Evolutionary conservation across 2,329 filamentous ascomycete species (phyloP), one percentile per base, ranked within the genome.

Genomic region (Scedosporium apiospermum): DNA sequence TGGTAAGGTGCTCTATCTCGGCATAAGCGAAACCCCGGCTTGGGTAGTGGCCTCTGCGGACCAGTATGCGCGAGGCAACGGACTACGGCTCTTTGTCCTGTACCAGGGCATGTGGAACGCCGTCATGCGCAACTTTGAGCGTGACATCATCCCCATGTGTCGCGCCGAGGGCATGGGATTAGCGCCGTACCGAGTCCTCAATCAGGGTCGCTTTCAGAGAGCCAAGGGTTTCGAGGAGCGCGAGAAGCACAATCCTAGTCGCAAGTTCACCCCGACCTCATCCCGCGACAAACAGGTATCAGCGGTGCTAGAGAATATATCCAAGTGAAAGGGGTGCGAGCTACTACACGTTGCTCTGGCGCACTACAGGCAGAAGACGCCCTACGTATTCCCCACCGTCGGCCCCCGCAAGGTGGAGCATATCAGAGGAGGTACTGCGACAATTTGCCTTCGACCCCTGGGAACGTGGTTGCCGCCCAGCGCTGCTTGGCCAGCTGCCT

Each of bases 291-390:
- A 70, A 6, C 78, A 77, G 61, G 76, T 85, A 41, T 83, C 80
- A 59, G 78, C 76, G 30, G 83, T 83, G 0, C 77, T 91, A 0
- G 85, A 82, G 26, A 78, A 83, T 67, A 79, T 89, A 6, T 85
- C 83, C 0, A 77, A 78, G 7, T 75, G 79, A 64, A 82, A 86
- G 67, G 80, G 81, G 1, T 75, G 79, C 60, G 83, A 68, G 34
- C 78, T 90, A 58, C 88, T 85, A 3, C 81, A 81, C 42, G 75
- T 90, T 38, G 81, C 81, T 0, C 71, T 83, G 59, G 80, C 80
- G 4, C 84, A 83, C 65, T 74, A 82, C 12, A 71, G 77, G 67
- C 70, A 75, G 65, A 85, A 84, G 73, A 73, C 78, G 1, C 75
- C 77, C 0, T 51, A 83, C 64, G 80, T 84, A 21, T 80, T 81